These are phyloP conservation scores for Acer negundo DNA, from an alignment of 345 rosid genomes.

Conservation along the genomic window DNA sequence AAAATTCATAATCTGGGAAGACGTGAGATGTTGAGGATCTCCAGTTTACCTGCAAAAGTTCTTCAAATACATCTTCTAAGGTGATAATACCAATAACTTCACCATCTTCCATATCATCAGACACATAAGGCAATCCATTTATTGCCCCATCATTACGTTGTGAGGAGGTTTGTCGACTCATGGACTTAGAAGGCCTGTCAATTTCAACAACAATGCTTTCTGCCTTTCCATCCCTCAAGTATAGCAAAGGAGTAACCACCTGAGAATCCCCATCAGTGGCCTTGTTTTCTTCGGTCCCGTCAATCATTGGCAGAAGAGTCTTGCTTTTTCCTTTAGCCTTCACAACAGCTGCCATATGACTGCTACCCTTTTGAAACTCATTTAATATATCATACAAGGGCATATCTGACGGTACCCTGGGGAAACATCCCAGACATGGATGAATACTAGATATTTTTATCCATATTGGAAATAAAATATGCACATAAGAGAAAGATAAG, in stretches of 20 bases:
- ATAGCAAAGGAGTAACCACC: conserved; percentile 64
- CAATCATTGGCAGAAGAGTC: conserved; percentile 35
- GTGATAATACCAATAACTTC: conserved; percentile 95
- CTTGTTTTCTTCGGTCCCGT: conserved; percentile 44
- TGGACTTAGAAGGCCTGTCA: conserved; percentile 47
- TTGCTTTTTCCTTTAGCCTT: conserved; percentile 64
- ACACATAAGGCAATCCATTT: conserved; percentile 43
- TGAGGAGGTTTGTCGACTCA: conserved; percentile 28
- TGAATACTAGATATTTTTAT: conserved; percentile 11
- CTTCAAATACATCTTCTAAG: conserved; percentile 97
- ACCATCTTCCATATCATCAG: conserved; percentile 88
- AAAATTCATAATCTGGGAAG: neutral
- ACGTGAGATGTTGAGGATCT: conserved; percentile 5
- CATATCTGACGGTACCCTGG: conserved; percentile 97
- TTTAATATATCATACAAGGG: conserved; percentile 93
- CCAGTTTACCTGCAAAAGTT: conserved; percentile 68
- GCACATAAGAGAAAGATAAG: conserved; percentile 8
- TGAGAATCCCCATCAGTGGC: conserved; percentile 35
- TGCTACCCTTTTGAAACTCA: conserved; percentile 99
- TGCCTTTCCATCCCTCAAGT: conserved; percentile 51
- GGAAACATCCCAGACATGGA: conserved; percentile 18
- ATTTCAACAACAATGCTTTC: conserved; percentile 63
- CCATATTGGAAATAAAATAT: neutral
- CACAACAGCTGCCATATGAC: conserved; percentile 99
- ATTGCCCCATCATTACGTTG: conserved; percentile 37